Evolutionary conservation across 2,329 filamentous ascomycete genomes (phyloP).

Genomic region (Sporothrix phasma): DNA sequence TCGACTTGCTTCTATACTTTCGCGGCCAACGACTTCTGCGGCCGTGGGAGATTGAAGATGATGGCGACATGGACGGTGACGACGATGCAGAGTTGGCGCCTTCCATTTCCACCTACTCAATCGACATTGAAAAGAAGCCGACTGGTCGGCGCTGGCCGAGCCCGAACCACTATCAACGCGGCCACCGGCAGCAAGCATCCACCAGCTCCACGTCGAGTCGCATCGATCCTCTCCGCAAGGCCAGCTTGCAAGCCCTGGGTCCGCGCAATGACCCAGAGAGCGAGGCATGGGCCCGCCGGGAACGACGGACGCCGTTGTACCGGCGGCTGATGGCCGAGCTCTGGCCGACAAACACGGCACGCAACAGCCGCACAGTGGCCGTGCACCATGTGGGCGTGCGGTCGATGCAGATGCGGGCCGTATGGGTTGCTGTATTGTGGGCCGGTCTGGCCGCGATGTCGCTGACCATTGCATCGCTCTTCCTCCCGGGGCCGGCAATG

Average conservation of each 20-base stretch:
- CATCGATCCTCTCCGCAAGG: constrained; percentile 23
- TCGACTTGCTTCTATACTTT: constrained; percentile 30
- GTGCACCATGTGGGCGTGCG: constrained; percentile 27
- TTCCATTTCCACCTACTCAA: neutral
- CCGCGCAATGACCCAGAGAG: constrained; percentile 25
- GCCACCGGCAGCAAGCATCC: constrained; percentile 6
- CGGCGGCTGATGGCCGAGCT: constrained; percentile 23
- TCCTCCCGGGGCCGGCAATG: constrained; percentile 21
- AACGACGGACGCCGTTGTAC: constrained; percentile 22
- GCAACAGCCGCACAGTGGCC: constrained; percentile 14
- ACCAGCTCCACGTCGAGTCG: constrained; percentile 10
- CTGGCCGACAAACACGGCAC: constrained; percentile 13
- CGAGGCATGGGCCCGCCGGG: constrained; percentile 27
- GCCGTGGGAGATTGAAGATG: constrained; percentile 29
- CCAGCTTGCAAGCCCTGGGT: constrained; percentile 28
- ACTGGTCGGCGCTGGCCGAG: neutral
- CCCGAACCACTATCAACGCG: constrained; percentile 8
- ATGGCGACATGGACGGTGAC: constrained; percentile 13
- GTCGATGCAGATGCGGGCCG: constrained; percentile 27
- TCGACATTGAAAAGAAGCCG: constrained; percentile 11
- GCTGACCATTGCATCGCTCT: constrained; percentile 25
- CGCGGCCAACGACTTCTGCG: constrained; percentile 27
- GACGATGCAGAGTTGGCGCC: neutral
- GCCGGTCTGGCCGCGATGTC: constrained; percentile 25
- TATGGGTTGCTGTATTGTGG: constrained; percentile 28